phyloP scores from a whole-genome alignment of 192 early-diverging fungal species.

The Linderina pennispora region DNA sequence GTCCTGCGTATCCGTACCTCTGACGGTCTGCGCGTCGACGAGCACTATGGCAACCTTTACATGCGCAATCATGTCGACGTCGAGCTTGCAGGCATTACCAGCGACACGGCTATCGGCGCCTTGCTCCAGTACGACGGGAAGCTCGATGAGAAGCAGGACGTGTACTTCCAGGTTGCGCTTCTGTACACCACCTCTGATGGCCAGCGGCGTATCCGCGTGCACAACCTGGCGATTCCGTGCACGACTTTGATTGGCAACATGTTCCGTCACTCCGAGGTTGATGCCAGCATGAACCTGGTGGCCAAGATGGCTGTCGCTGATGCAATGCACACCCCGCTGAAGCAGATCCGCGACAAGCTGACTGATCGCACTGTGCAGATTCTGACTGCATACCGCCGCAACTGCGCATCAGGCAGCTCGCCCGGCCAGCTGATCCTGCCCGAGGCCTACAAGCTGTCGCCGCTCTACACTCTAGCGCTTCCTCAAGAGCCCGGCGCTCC shows the following conservation, averaged over 20 bases:
- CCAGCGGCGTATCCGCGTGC: constrained; percentile 84
- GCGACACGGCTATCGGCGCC: constrained; percentile 77
- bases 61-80: constrained; percentile 91
- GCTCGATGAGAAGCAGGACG: constrained; percentile 76
- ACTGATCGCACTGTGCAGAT: constrained; percentile 86
- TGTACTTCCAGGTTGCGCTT: constrained; percentile 86
- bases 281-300: constrained; percentile 84
- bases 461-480: constrained; percentile 77
- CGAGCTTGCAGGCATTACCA: constrained; percentile 84
- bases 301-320: constrained; percentile 75
- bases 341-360: constrained; percentile 71
- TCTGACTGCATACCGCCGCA: constrained; percentile 82
- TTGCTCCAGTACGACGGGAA: constrained; percentile 82
- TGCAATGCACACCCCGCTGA: constrained; percentile 62
- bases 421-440: constrained; percentile 95
- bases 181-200: constrained; percentile 91
- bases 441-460: constrained; percentile 91
- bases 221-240: constrained; percentile 75
- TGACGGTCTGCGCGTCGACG: constrained; percentile 75
- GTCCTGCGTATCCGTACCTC: constrained; percentile 87
- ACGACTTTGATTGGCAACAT: constrained; percentile 71
- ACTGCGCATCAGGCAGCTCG: constrained; percentile 81
- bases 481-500: constrained; percentile 80
- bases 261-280: constrained; percentile 88
- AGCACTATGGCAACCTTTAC: constrained; percentile 92